These are phyloP conservation scores for Aegilops tauschii DNA, from an alignment of 176 grass and related monocot species.

Conservation along the genomic window DNA sequence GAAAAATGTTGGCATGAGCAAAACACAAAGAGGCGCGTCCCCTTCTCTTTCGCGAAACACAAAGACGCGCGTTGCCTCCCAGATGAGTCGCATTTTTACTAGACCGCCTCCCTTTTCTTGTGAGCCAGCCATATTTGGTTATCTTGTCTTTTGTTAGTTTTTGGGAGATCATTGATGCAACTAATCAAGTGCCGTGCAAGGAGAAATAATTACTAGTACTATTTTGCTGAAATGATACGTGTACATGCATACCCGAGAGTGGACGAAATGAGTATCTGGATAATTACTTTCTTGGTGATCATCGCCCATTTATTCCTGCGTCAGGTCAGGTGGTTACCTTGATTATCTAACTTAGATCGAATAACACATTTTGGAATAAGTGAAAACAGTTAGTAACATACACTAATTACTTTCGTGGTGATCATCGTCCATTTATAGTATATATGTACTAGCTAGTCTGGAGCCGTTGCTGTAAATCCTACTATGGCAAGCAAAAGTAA, in stretches of 20 bases:
- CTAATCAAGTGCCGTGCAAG: background rate
- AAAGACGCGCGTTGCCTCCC: background rate
- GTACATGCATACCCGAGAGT: conserved; percentile 51
- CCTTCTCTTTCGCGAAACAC: too few species aligned
- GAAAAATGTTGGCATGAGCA: background rate
- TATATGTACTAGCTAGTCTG: background rate
- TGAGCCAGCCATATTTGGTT: too few species aligned
- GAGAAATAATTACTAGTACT: background rate
- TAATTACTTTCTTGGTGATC: background rate
- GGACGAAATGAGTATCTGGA: conserved; percentile 66
- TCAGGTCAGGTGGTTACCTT: too few species aligned
- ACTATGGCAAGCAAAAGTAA: background rate
- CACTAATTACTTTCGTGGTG: too few species aligned
- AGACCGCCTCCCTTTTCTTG: background rate
- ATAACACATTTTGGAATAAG: too few species aligned
- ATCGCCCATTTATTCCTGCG: too few species aligned
- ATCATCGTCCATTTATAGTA: too few species aligned
- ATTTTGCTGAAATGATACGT: background rate
- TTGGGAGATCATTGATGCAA: background rate
- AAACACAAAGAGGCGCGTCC: background rate
- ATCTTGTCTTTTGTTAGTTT: background rate
- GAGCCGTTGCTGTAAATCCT: background rate
- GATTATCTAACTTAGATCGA: too few species aligned
- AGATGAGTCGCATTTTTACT: background rate
- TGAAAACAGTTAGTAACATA: too few species aligned